phyloP scores from a whole-genome alignment of 208 protist genomes.

The Trypanosoma theileri region DNA sequence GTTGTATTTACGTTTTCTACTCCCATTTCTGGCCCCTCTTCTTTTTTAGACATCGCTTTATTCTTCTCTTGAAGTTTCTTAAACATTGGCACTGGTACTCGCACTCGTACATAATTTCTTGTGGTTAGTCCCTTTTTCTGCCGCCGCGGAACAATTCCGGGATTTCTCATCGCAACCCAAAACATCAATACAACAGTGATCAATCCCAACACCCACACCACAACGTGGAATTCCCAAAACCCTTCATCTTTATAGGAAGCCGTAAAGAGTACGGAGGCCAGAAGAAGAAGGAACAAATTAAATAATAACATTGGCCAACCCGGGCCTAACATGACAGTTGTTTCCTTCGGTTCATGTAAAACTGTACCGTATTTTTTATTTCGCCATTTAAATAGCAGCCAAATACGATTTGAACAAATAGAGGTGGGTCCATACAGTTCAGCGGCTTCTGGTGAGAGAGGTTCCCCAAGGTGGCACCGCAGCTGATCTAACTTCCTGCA shows the following conservation, averaged over 20 bases:
- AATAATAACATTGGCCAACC: not conserved
- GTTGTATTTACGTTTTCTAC: not conserved
- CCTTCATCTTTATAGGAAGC: conserved; percentile 1
- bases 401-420: not conserved
- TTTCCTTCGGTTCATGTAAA: not conserved
- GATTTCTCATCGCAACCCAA: conserved; percentile 39
- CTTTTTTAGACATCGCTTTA: too few relatives aligned
- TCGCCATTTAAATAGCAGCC: not conserved
- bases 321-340: conserved; percentile 5
- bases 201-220: conserved; percentile 19
- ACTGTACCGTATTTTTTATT: not conserved
- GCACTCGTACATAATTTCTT: conserved; percentile 29
- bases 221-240: conserved; percentile 31
- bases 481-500: conserved; percentile 33
- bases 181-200: conserved; percentile 11
- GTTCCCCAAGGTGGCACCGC: conserved; percentile 40
- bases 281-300: conserved; percentile 1
- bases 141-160: conserved; percentile 45
- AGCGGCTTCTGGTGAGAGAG: conserved; percentile 28
- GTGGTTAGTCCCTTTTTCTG: conserved; percentile 27
- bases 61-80: conserved; percentile 35
- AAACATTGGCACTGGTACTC: conserved; percentile 45
- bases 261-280: conserved; percentile 31
- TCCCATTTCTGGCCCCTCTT: not conserved
- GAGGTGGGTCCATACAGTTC: conserved; percentile 49